Evolutionary conservation across 2,329 filamentous ascomycete genomes (phyloP).

Genomic region (Calonectria crousiana): DNA sequence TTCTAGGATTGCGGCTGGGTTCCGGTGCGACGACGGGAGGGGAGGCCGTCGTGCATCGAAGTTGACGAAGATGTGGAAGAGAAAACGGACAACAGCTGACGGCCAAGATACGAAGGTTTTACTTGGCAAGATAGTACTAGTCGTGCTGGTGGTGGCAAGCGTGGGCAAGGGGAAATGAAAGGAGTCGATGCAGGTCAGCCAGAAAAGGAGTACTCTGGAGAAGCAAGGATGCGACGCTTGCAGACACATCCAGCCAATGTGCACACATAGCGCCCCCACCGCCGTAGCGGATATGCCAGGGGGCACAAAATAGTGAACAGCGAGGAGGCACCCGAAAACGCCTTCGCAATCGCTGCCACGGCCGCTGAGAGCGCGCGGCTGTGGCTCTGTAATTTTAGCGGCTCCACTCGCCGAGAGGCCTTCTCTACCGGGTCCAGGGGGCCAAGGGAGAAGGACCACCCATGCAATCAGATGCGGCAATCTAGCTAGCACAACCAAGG

Average conservation of each 20-base stretch:
- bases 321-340: not conserved
- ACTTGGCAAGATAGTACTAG: slow-evolving; percentile 13
- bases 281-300: slow-evolving; percentile 34
- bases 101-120: slow-evolving; percentile 5
- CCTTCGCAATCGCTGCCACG: not conserved
- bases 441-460: not conserved
- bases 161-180: slow-evolving; percentile 30
- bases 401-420: slow-evolving; percentile 25
- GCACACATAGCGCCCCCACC: slow-evolving; percentile 14
- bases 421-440: not conserved
- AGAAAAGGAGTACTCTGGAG: slow-evolving; percentile 12
- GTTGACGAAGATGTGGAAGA: slow-evolving; percentile 12
- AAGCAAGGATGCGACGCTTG: slow-evolving; percentile 8
- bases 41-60: slow-evolving; percentile 44
- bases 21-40: slow-evolving; percentile 26
- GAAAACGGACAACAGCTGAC: slow-evolving; percentile 14
- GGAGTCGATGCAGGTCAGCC: slow-evolving; percentile 16
- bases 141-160: slow-evolving; percentile 29
- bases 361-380: not conserved
- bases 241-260: slow-evolving; percentile 37
- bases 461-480: not conserved
- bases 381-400: slow-evolving; percentile 39
- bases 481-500: not conserved
- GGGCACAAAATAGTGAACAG: slow-evolving; percentile 6
- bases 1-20: slow-evolving; percentile 29